Conservation (phyloP, 2,329 filamentous ascomycete species). For the Aspergillus fumigatiaffinis region DNA sequence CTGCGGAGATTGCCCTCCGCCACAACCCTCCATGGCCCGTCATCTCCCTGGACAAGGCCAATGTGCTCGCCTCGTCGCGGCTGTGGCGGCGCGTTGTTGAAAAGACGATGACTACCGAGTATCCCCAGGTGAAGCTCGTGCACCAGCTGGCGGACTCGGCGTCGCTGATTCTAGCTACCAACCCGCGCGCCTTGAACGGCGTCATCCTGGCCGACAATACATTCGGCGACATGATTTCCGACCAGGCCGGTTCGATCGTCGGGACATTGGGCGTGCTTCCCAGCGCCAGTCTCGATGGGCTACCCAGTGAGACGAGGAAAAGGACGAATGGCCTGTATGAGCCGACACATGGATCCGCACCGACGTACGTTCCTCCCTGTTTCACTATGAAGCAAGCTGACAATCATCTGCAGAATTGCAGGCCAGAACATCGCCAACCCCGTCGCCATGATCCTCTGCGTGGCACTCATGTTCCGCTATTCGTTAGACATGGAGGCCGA, state of each 20-base stretch:
- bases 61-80: conserved; percentile 80
- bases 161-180: conserved; percentile 90
- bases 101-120: conserved; percentile 77
- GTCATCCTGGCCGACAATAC: conserved; percentile 85
- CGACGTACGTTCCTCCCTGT: conserved; percentile 24
- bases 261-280: conserved; percentile 81
- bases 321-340: conserved; percentile 88
- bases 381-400: not conserved
- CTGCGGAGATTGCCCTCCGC: conserved; percentile 70
- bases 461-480: conserved; percentile 92
- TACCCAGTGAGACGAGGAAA: conserved; percentile 69
- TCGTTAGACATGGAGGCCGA: conserved; percentile 73
- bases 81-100: conserved; percentile 81
- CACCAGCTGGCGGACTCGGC: conserved; percentile 90
- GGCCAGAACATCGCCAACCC: conserved; percentile 85
- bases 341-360: conserved; percentile 71
- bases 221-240: conserved; percentile 89
- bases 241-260: conserved; percentile 86
- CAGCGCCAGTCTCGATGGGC: conserved; percentile 75
- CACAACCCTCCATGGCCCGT: conserved; percentile 69
- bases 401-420: conserved; percentile 61
- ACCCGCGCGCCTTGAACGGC: conserved; percentile 76
- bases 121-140: conserved; percentile 71
- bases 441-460: conserved; percentile 79
- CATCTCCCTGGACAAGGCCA: conserved; percentile 86